Base-by-base conservation (phyloP, 2,329 filamentous ascomycete genomes). In the Beauveria scarabaeidicola region DNA sequence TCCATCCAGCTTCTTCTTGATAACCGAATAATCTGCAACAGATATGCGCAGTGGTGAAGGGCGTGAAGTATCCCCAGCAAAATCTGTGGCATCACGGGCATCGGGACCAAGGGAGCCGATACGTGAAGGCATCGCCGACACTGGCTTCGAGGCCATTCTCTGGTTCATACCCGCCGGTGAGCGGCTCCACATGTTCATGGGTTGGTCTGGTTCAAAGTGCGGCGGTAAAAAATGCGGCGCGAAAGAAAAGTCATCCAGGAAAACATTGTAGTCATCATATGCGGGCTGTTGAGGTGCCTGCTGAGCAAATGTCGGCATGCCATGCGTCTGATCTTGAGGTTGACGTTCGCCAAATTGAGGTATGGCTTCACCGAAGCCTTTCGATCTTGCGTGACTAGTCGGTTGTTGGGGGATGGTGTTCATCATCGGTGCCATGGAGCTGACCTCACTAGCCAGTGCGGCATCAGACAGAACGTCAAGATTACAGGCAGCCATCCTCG, bases 401-500 rank as follows among this genome's bases (percentile, higher is more conserved):
- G 72, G 67, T 40, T 75, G 71, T 51, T 78, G 78, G 11, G 62
- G 68, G 32, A 79, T 70, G 25, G 78, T 78, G 10, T 75, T 67
- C 65, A 81, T 75, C 69, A 80, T 77, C 23, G 77, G 74, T 60
- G 78, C 79, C 65, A 82, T 78, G n/a, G 75, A 72, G 62, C 75
- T 77, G 25, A 81, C 78, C 64, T 82, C 80, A 60, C 78, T 81
- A n/a, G 78, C 79, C 19, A 82, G 77, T 7, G 81, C 81, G n/a
- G 81, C 81, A 67, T 84, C 81, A 5, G 81, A 84, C 19, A 85
- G 71, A 10, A 85, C 72, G 62, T 84, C 81, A 40, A 85, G 73
- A 63, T 84, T 84, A 66, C 81, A 83, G 2, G 79, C 79, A 17
- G 73, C 75, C 13, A 75, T 68, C 63, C 81, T 73, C 0, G 77